Percentiles rank a stretch among this genome's conserved stretches.
These are phyloP conservation scores for Ophiostoma piceae DNA, from an alignment of 2,329 filamentous ascomycete species.

Conservation along the genomic window DNA sequence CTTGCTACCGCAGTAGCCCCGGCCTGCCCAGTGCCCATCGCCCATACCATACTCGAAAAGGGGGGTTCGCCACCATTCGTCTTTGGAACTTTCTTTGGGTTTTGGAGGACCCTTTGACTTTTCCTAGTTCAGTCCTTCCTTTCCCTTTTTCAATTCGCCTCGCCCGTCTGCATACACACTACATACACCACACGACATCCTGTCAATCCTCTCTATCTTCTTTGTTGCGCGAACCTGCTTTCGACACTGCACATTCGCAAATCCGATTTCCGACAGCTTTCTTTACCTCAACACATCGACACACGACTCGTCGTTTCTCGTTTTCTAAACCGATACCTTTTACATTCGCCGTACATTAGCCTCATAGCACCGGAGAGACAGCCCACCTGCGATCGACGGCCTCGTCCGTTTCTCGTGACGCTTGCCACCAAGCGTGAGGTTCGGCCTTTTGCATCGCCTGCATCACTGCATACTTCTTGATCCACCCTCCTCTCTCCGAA, in stretches of 20 bases:
- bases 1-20: neutral
- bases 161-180: neutral
- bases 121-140: conserved; percentile 5
- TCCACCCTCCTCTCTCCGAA: neutral
- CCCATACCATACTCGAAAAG: conserved; percentile 12
- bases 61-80: conserved; percentile 12
- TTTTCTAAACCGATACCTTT: neutral
- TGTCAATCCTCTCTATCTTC: neutral
- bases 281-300: neutral
- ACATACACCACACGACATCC: neutral
- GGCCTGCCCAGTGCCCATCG: conserved; percentile 1
- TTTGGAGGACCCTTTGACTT: neutral
- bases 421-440: neutral
- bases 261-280: neutral
- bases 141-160: conserved; percentile 13
- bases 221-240: neutral
- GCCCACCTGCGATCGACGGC: conserved; percentile 15
- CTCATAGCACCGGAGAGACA: conserved; percentile 4
- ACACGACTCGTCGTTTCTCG: neutral
- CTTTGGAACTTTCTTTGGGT: neutral
- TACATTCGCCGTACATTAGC: neutral
- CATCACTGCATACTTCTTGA: neutral
- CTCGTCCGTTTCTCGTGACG: conserved; percentile 11
- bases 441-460: conserved; percentile 8
- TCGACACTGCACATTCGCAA: neutral